Percentiles rank a stretch among this genome's conserved stretches.
Conservation (phyloP, 768 basidiomycete species). For the Macrolepiota albuminosa region DNA sequence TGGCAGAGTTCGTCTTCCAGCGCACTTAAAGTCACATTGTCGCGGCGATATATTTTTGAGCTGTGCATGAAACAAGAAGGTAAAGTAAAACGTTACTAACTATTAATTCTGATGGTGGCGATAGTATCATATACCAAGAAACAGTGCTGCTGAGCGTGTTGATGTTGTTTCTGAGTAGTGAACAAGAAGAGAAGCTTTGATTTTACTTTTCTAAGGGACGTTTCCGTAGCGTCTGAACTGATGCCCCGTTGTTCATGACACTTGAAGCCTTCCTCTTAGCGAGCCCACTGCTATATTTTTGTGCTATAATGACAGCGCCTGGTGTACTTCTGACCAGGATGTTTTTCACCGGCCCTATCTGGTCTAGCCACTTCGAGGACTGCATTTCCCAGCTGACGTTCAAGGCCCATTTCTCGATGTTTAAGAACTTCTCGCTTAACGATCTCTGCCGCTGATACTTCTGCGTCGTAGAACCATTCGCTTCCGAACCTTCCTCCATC, state of each 20-base stretch:
- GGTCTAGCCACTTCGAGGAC: not conserved
- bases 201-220: constrained; percentile 10
- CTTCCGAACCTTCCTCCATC: constrained; percentile 19
- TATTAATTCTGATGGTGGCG: constrained; percentile 3
- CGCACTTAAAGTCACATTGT: constrained; percentile 7
- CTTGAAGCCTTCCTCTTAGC: constrained; percentile 15
- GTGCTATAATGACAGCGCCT: not conserved
- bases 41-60: not conserved
- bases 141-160: not conserved
- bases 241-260: constrained; percentile 9
- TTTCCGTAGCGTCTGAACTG: constrained; percentile 13
- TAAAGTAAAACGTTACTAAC: not conserved
- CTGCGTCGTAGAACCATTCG: constrained; percentile 49
- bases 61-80: not conserved
- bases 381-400: not conserved
- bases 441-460: constrained; percentile 38
- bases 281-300: not conserved
- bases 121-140: not conserved
- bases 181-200: not conserved
- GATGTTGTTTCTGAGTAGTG: not conserved
- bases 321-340: constrained; percentile 15
- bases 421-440: constrained; percentile 1
- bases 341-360: constrained; percentile 9
- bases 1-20: not conserved
- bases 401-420: not conserved